Base-by-base conservation (phyloP, 108 stramenopile genomes). In the Nitzschia inconspicua region DNA sequence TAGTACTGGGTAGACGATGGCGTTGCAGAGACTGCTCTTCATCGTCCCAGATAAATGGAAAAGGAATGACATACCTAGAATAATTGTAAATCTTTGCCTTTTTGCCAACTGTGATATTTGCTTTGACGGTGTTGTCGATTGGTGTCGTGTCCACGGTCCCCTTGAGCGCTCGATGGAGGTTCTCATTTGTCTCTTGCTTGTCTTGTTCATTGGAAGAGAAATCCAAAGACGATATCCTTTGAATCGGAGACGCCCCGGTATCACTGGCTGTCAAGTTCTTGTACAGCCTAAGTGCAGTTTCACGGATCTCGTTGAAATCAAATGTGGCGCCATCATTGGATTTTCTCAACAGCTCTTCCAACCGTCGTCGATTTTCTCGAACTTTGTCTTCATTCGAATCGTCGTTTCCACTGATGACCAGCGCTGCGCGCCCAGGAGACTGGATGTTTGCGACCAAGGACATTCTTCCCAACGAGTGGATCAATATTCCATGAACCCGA, bases 41-140 rank as follows among this genome's bases (percentile, higher is more conserved):
- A 52, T 92, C 91, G 52, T 92, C 91, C 27, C 28, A 34, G 7
- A 81, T 73, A 44, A 79, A 92, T 44, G 91, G 91, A 61, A 70
- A 88, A 0, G 83, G 82, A 50, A 82, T 40, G 22, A 82, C 68
- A 48, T 44, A 13, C 10, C 67, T 43, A 9, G 79, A 75, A 54
- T 54, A 54, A 19, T 25, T 35, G 19, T 2, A 3, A 37, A 50
- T 20, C 22, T 8, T 50, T 24, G 13, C 48, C 8, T 28, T 50
- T 8, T 20, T 50, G 30, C 7, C n/a, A 14, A 39, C 37, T 39
- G n/a, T n/a, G 11, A 14, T 39, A 14, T 11, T 20, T 25, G 23
- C 29, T 50, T 50, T 25, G 26, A 35, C 13, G 5, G 46, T 1
- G 46, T 8, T 51, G 3, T 16, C 26, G 10, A 31, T 29, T 30